phyloP scores from a whole-genome alignment of 108 stramenopile genomes.

The Skeletonema costatum region DNA sequence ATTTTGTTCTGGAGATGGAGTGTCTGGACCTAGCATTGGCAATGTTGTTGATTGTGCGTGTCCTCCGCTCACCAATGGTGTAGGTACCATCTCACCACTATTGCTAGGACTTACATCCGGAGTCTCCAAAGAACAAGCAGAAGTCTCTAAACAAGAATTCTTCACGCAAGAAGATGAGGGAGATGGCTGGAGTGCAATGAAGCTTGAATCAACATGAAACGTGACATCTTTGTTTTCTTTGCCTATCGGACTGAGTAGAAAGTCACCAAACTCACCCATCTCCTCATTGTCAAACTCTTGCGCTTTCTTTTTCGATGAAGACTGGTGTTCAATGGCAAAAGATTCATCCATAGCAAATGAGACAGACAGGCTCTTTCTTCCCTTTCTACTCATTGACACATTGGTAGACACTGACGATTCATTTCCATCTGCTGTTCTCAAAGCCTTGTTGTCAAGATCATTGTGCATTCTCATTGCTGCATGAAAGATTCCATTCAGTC shows the following conservation, averaged over 20 bases:
- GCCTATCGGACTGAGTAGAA: slow-evolving; percentile 13
- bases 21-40: not conserved
- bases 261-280: slow-evolving; percentile 9
- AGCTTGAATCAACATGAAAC: not conserved
- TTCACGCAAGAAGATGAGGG: not conserved
- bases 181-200: not conserved
- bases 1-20: not conserved
- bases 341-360: slow-evolving; percentile 38
- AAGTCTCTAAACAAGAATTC: not conserved
- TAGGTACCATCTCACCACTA: not conserved
- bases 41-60: not conserved
- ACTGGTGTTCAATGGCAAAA: slow-evolving; percentile 8
- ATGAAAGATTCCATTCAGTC: slow-evolving; percentile 29
- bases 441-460: slow-evolving; percentile 21
- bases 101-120: not conserved
- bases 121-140: not conserved
- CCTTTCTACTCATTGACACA: not conserved
- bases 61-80: not conserved
- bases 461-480: slow-evolving; percentile 31
- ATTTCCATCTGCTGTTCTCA: not conserved
- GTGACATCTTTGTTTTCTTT: slow-evolving; percentile 13
- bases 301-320: not conserved
- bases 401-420: slow-evolving; percentile 11
- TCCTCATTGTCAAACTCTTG: not conserved
- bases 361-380: slow-evolving; percentile 20